Evolutionary conservation across 2,329 filamentous ascomycete genomes (phyloP).

Genomic region (Fonsecaea pedrosoi): DNA sequence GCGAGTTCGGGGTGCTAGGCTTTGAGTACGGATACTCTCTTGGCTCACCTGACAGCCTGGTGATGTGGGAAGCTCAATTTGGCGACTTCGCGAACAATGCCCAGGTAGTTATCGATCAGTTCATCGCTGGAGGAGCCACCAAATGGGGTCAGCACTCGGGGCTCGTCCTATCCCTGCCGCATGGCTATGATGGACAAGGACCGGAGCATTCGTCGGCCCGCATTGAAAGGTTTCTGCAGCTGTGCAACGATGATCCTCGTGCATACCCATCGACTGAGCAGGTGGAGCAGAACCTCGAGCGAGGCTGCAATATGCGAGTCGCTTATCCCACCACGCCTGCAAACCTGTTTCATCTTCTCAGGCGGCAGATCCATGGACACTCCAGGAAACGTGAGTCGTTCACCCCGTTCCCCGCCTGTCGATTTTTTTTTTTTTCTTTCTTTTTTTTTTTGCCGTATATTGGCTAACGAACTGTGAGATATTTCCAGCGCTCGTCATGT

Average conservation of each 20-base stretch:
- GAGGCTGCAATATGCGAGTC: not conserved
- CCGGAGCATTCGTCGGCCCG: slow-evolving; percentile 74
- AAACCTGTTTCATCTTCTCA: slow-evolving; percentile 94
- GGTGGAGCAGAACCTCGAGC: slow-evolving; percentile 69
- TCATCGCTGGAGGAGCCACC: slow-evolving; percentile 93
- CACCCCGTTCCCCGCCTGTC: too few relatives aligned
- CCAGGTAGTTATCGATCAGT: slow-evolving; percentile 98
- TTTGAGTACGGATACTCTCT: slow-evolving; percentile 99
- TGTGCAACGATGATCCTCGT: slow-evolving; percentile 96
- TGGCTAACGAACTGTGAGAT: too few relatives aligned
- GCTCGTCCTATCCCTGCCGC: slow-evolving; percentile 92
- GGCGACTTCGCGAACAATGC: slow-evolving; percentile 99
- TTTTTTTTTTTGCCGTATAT: too few relatives aligned
- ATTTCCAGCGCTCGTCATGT: slow-evolving; percentile 79
- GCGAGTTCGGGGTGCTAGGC: slow-evolving; percentile 77
- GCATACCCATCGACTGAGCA: slow-evolving; percentile 93
- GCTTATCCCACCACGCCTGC: slow-evolving; percentile 46
- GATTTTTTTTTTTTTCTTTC: too few relatives aligned
- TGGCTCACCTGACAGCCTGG: slow-evolving; percentile 92
- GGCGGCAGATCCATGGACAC: slow-evolving; percentile 97
- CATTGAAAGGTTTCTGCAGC: slow-evolving; percentile 95
- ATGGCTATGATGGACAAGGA: slow-evolving; percentile 97
- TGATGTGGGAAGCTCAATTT: slow-evolving; percentile 99
- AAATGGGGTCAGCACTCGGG: slow-evolving; percentile 99
- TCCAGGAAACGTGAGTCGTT: slow-evolving; percentile 89